phyloP scores from a whole-genome alignment of 352 stramenopile species.

The Hyaloperonospora brassicae region DNA sequence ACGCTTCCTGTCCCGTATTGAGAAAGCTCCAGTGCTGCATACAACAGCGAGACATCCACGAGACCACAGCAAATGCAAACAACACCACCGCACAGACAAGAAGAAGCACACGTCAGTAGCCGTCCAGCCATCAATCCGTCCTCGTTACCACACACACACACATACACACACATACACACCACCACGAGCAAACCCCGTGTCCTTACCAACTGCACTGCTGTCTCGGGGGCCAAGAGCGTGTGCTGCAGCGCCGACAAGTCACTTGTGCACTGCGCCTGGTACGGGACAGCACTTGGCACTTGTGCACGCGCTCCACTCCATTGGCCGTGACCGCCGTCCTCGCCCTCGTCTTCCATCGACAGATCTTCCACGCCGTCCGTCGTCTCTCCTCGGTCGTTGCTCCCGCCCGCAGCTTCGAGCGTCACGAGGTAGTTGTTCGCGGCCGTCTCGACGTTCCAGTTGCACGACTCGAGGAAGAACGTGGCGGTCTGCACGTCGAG shows the following conservation, averaged over 20 bases:
- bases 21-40: constrained; percentile 71
- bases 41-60: background rate
- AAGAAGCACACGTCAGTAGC: too few relatives aligned
- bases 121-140: too few relatives aligned
- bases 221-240: constrained; percentile 42
- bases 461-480: constrained; percentile 84
- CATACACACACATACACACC: background rate
- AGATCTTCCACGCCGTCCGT: constrained; percentile 33
- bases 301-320: too few relatives aligned
- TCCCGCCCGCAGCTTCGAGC: constrained; percentile 33
- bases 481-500: constrained; percentile 56
- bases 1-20: constrained; percentile 47
- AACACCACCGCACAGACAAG: too few relatives aligned
- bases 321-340: background rate
- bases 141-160: too few relatives aligned
- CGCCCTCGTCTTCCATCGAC: constrained; percentile 48
- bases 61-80: background rate
- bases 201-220: constrained; percentile 49
- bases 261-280: constrained; percentile 53
- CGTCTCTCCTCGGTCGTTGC: constrained; percentile 17
- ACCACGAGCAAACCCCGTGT: background rate
- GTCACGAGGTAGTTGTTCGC: constrained; percentile 77
- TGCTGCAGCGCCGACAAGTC: constrained; percentile 55
- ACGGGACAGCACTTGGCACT: constrained; percentile 5
- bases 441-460: constrained; percentile 84